Base-by-base conservation (phyloP, 805 yeast species). In the Saturnispora hagleri region DNA sequence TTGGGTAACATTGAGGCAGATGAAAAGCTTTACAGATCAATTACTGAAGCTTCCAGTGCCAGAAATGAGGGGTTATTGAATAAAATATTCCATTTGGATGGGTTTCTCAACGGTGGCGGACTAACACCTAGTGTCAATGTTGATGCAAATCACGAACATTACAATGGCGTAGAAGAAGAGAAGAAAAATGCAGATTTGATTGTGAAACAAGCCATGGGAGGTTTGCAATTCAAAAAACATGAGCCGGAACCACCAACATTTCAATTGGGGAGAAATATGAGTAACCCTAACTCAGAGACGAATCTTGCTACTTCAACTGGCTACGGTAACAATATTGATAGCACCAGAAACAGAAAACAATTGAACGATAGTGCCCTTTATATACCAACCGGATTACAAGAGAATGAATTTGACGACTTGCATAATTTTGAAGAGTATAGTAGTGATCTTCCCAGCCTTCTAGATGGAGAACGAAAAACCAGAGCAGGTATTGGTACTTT, bases 401-500 rank as follows among this genome's bases (percentile, higher is more conserved):
- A 47, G 27, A 51, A 55, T 43, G 55, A 55, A 18, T 64, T 65
- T 53, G 68, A 62, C 55, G 53, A 58, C 46, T 48, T 58, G 5
- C 53, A 53, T 44, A 50, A 57, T 36, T 33, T 57, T n/a, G 53
- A 52, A 31, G 71, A 62, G 13, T 61, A 58, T 2, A 70, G 71
- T 53, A 61, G 73, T 15, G 80, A 77, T 44, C 72, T 77, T 50
- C 75, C 81, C 2, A 77, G 83, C 0, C 80, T 84, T 6, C 15
- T 52, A 9, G 47, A 53, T 0, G 57, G 57, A 22, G 59, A 56
- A 33, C 71, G 74, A 42, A 77, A 76, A 50, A 90, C 88, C 12
- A 84, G 84, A 58, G 89, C 89, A 26, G 97, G 97, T 66, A 91
- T 89, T 17, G 73, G 89, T 28, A 86, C 96, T 0, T 80, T 91